phyloP scores from a whole-genome alignment of 2,329 filamentous ascomycete genomes.

The Sporothrix humicola region DNA sequence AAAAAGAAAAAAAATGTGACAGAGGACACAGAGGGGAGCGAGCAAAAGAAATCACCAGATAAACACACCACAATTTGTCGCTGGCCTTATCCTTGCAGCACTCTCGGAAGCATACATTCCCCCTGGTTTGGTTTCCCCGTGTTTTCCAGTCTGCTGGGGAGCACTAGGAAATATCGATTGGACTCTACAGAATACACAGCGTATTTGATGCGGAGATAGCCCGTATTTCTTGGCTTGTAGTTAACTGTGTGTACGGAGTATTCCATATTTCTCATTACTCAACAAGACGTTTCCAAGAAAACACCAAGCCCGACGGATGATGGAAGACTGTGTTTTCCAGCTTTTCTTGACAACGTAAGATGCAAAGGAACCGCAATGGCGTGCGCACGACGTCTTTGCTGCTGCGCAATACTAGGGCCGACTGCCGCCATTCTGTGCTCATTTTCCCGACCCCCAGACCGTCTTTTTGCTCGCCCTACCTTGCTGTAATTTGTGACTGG shows the following conservation, averaged over 20 bases:
- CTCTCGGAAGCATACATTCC: neutral
- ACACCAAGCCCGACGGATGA: neutral
- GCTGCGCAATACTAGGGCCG: conserved; percentile 27
- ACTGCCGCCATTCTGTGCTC: conserved; percentile 25
- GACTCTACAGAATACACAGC: neutral
- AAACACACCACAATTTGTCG: conserved; percentile 8
- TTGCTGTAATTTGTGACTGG: neutral
- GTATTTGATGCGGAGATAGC: conserved; percentile 14
- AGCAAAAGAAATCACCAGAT: conserved; percentile 15
- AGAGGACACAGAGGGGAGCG: neutral
- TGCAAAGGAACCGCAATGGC: conserved; percentile 16
- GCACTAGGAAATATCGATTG: neutral
- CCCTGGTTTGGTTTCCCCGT: neutral
- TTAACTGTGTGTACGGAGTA: neutral
- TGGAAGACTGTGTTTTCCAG: neutral
- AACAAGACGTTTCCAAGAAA: neutral
- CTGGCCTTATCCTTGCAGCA: conserved; percentile 11
- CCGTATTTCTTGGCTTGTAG: conserved; percentile 2
- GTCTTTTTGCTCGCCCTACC: neutral
- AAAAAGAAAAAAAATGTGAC: neutral
- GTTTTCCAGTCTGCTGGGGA: conserved; percentile 11
- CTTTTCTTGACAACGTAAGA: neutral
- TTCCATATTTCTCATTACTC: neutral
- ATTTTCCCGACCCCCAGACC: neutral
- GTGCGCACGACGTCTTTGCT: conserved; percentile 14